Conservation (phyloP, 2,329 filamentous ascomycete genomes). For the Verticillium tricorpus region DNA sequence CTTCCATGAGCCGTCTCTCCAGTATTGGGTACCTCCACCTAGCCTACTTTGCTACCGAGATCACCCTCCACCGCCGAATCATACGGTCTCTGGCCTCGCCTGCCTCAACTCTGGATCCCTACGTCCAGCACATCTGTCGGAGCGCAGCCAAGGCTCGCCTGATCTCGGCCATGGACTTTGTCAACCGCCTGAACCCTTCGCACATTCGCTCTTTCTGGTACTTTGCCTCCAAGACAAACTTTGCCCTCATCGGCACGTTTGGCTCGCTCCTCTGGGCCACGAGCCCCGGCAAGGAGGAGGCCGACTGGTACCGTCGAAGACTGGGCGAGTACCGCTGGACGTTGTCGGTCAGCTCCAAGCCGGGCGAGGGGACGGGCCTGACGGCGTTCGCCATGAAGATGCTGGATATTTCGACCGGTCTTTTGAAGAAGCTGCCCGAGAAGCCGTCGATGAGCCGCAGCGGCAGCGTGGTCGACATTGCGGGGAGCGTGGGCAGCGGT, state of each 20-base stretch:
- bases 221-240: slow-evolving; percentile 83
- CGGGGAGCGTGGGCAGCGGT: slow-evolving; percentile 19
- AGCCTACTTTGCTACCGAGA: slow-evolving; percentile 90
- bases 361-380: slow-evolving; percentile 52
- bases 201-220: slow-evolving; percentile 94
- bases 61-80: slow-evolving; percentile 86
- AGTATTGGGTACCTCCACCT: slow-evolving; percentile 78
- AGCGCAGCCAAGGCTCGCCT: slow-evolving; percentile 90
- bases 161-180: slow-evolving; percentile 96
- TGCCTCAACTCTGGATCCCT: slow-evolving; percentile 57
- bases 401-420: slow-evolving; percentile 65
- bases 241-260: slow-evolving; percentile 92
- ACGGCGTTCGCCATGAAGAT: slow-evolving; percentile 74
- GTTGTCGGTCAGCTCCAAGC: slow-evolving; percentile 76
- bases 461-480: slow-evolving; percentile 45
- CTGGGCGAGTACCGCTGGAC: slow-evolving; percentile 94
- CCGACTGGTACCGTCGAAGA: slow-evolving; percentile 83
- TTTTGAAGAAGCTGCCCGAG: slow-evolving; percentile 65
- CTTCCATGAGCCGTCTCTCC: slow-evolving; percentile 42
- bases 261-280: slow-evolving; percentile 87
- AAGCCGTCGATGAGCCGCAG: slow-evolving; percentile 62
- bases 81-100: slow-evolving; percentile 66
- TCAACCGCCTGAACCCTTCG: slow-evolving; percentile 81
- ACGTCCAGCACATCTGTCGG: slow-evolving; percentile 87
- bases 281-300: slow-evolving; percentile 80